phyloP scores from a whole-genome alignment of 2,329 filamentous ascomycete genomes.

The Pseudogymnoascus sp. region DNA sequence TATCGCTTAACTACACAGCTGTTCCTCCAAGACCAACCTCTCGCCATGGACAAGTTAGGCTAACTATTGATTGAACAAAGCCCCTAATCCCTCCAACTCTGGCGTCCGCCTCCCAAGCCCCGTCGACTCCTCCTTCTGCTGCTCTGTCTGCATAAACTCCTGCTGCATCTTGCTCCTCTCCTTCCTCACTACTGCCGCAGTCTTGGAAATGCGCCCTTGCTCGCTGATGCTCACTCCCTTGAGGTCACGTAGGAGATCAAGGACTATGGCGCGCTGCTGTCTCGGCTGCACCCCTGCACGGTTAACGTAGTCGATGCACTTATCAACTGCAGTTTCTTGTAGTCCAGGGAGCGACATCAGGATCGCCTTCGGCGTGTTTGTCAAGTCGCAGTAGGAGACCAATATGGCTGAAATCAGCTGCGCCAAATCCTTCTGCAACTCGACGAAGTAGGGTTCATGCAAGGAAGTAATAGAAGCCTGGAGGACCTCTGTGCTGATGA shows the following conservation, averaged over 20 bases:
- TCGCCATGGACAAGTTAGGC: neutral
- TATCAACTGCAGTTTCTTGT: conserved; percentile 57
- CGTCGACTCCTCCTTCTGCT: conserved; percentile 10
- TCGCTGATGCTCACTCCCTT: conserved; percentile 90
- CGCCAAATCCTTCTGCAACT: conserved; percentile 87
- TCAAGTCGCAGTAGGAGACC: conserved; percentile 63
- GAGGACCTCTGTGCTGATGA: conserved; percentile 80
- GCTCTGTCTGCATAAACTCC: conserved; percentile 52
- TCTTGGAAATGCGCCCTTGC: conserved; percentile 71
- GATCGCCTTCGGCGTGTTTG: conserved; percentile 63
- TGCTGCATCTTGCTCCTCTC: conserved; percentile 54
- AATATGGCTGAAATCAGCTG: conserved; percentile 81
- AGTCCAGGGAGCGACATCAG: conserved; percentile 77
- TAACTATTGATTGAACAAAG: conserved; percentile 6
- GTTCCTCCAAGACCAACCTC: neutral
- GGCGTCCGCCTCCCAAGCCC: neutral
- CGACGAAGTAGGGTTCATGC: conserved; percentile 93
- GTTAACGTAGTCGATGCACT: conserved; percentile 53
- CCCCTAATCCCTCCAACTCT: neutral
- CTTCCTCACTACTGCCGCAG: conserved; percentile 37
- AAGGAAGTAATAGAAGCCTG: conserved; percentile 85
- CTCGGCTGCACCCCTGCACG: conserved; percentile 56
- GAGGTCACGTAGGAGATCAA: conserved; percentile 78
- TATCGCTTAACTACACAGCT: neutral
- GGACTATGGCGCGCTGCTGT: conserved; percentile 69